These are phyloP conservation scores for Triangularia setosa DNA, from an alignment of 2,329 filamentous ascomycete genomes.

Conservation along the genomic window DNA sequence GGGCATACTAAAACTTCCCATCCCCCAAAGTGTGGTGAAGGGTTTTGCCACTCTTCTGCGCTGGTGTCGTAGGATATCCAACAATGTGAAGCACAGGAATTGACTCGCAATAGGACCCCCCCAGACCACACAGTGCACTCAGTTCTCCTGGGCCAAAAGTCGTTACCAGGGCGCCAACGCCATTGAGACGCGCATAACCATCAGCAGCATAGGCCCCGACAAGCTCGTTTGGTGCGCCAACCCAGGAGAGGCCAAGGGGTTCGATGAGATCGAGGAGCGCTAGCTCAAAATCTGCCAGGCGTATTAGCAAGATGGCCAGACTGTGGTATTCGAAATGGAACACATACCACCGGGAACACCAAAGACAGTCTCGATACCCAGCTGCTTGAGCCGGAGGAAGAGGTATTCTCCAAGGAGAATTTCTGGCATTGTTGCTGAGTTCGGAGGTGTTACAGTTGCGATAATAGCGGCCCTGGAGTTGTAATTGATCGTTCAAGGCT, in stretches of 20 bases:
- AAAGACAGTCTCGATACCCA: conserved; percentile 46
- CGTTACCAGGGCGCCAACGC: conserved; percentile 52
- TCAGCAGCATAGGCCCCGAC: conserved; percentile 58
- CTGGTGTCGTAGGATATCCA: conserved; percentile 27
- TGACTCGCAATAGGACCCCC: conserved; percentile 53
- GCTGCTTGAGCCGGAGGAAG: conserved; percentile 45
- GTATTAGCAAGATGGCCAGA: too few relatives aligned
- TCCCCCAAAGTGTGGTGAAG: conserved; percentile 54
- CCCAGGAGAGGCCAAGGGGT: conserved; percentile 44
- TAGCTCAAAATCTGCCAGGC: conserved; percentile 47
- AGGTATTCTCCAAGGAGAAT: conserved; percentile 45
- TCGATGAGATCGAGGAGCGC: conserved; percentile 48
- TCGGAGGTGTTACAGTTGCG: not conserved
- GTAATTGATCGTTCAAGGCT: too few relatives aligned
- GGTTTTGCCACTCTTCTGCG: conserved; percentile 27
- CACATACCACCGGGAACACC: conserved; percentile 42
- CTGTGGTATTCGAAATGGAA: not conserved
- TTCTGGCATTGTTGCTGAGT: conserved; percentile 16
- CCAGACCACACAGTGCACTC: conserved; percentile 54
- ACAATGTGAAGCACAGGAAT: conserved; percentile 54
- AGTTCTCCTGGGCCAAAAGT: conserved; percentile 56
- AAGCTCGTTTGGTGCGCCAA: conserved; percentile 51
- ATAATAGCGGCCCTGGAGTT: too few relatives aligned
- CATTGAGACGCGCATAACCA: conserved; percentile 57
- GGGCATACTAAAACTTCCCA: conserved; percentile 41